A percentile compares a stretch with the other conserved stretches of the same genome.
Conservation (phyloP, 164 flowering plant genomes). For the Liriodendron chinense region DNA sequence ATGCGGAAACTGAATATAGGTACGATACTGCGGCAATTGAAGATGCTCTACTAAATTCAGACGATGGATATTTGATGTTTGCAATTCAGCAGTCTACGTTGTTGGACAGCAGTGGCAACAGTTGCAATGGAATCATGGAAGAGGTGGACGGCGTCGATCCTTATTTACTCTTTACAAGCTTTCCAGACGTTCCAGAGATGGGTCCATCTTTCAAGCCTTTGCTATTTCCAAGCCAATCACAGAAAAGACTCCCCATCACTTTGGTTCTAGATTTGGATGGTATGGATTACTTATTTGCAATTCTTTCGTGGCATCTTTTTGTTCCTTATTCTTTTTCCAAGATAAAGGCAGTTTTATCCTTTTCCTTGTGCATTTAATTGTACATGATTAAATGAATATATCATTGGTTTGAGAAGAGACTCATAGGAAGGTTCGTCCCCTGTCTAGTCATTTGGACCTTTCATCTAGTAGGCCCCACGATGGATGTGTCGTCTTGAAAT, state of each 20-base stretch:
- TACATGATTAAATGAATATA: not conserved
- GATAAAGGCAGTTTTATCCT: not conserved
- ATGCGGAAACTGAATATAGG: slow-evolving; percentile 28
- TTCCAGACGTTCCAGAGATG: slow-evolving; percentile 57
- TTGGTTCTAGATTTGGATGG: slow-evolving; percentile 95
- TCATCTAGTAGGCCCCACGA: not conserved
- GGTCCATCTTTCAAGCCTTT: slow-evolving; percentile 35
- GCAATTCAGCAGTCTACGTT: slow-evolving; percentile 51
- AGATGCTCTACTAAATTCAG: slow-evolving; percentile 27
- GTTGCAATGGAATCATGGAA: slow-evolving; percentile 27
- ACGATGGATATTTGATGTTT: slow-evolving; percentile 43
- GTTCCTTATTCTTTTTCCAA: not conserved
- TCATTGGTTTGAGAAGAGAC: not conserved
- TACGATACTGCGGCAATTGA: slow-evolving; percentile 25
- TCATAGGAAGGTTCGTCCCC: not conserved
- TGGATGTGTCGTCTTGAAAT: not conserved
- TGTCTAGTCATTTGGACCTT: not conserved
- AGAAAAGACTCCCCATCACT: slow-evolving; percentile 54
- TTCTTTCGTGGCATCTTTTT: not conserved
- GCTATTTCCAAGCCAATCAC: slow-evolving; percentile 36
- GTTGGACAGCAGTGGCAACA: slow-evolving; percentile 36
- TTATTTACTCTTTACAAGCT: slow-evolving; percentile 44
- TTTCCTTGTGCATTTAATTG: not conserved
- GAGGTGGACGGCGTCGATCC: slow-evolving; percentile 59
- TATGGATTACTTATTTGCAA: slow-evolving; percentile 15